phyloP scores from a whole-genome alignment of 108 stramenopile species.

The Pseudonitzschia multistriata region DNA sequence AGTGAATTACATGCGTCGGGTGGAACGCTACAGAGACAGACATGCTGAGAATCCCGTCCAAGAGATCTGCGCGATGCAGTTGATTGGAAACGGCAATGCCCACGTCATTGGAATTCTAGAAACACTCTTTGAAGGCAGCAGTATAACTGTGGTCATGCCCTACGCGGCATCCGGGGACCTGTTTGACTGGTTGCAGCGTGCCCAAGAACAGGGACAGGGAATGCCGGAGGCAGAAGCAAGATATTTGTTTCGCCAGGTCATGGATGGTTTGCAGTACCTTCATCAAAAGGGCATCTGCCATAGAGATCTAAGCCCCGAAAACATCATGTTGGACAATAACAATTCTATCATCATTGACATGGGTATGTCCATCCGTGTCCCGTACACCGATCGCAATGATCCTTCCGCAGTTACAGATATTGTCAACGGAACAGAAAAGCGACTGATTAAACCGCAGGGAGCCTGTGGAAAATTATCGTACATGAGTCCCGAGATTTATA shows the following conservation, averaged over 20 bases:
- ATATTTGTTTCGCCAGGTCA: constrained; percentile 64
- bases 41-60: constrained; percentile 89
- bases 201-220: constrained; percentile 34
- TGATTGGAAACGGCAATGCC: constrained; percentile 60
- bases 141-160: constrained; percentile 65
- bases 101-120: constrained; percentile 43
- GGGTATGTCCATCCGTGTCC: constrained; percentile 67
- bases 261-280: constrained; percentile 57
- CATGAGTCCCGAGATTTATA: constrained; percentile 66
- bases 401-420: constrained; percentile 39
- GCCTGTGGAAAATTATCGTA: constrained; percentile 71
- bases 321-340: constrained; percentile 43
- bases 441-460: constrained; percentile 46
- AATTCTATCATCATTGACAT: constrained; percentile 51
- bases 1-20: constrained; percentile 41
- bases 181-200: constrained; percentile 46
- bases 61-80: constrained; percentile 91
- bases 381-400: constrained; percentile 35
- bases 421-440: constrained; percentile 25
- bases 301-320: constrained; percentile 61
- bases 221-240: constrained; percentile 51
- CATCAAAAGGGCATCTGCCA: constrained; percentile 59
- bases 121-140: constrained; percentile 48
- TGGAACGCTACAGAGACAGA: constrained; percentile 38
- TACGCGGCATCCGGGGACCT: constrained; percentile 64